Evolutionary conservation across 169 alveolate genomes (phyloP).

Genomic region (Cystoisospora suis): DNA sequence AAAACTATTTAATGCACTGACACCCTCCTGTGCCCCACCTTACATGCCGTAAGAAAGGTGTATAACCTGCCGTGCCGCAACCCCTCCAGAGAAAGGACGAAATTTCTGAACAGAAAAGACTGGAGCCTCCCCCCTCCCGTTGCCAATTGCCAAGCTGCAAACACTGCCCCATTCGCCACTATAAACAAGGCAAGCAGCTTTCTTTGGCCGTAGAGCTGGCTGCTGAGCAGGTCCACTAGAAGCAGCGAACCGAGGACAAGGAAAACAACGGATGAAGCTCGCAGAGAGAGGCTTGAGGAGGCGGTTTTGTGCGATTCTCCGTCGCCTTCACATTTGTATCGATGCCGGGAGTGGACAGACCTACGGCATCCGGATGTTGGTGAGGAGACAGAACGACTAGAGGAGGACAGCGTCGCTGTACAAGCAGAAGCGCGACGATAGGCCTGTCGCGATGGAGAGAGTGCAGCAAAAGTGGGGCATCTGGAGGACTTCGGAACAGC

Average conservation of each 20-base stretch:
- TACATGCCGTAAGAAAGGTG: conserved; percentile 1
- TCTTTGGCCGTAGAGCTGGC: background rate
- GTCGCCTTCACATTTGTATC: no score
- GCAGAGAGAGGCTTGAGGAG: background rate
- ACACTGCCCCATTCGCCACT: background rate
- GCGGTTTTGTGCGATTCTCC: no score
- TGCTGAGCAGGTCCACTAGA: background rate
- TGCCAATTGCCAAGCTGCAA: background rate
- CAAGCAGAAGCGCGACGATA: no score
- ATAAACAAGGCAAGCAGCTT: background rate
- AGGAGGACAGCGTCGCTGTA: no score
- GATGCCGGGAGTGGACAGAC: no score
- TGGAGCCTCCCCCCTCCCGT: background rate
- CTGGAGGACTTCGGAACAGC: no score
- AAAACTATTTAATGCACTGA: no score
- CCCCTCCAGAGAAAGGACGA: background rate
- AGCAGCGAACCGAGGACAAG: background rate
- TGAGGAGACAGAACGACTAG: no score
- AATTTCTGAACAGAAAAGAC: background rate
- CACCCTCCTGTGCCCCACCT: background rate
- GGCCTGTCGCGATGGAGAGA: no score
- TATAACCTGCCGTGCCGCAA: background rate
- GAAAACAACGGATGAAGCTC: no score
- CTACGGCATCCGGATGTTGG: no score
- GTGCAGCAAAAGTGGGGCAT: no score